Conservation (phyloP, 352 stramenopile species). For the Phytophthora citrophthora region DNA sequence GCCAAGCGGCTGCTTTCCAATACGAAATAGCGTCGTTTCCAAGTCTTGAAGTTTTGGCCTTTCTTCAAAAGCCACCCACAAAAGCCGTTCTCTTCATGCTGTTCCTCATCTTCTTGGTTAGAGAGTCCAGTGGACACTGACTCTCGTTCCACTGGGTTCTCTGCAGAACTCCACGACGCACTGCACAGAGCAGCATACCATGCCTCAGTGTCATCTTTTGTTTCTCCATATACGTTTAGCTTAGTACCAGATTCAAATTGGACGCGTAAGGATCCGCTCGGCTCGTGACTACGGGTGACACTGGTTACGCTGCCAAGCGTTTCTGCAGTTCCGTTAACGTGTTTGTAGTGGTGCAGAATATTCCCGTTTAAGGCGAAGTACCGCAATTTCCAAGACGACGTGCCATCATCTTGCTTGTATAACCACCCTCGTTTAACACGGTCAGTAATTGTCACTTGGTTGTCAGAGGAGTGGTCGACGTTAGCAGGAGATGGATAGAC, state of each 20-base stretch:
- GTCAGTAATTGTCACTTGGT: conserved; percentile 6
- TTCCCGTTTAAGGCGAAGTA: conserved; percentile 70
- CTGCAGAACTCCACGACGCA: conserved; percentile 25
- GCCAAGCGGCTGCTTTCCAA: conserved; percentile 66
- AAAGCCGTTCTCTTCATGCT: conserved; percentile 25
- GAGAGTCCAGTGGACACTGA: neutral
- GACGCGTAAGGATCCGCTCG: conserved; percentile 47
- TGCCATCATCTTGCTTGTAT: conserved; percentile 53
- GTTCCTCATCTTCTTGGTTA: conserved; percentile 27
- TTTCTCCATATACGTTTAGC: conserved; percentile 56
- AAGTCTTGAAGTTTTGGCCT: conserved; percentile 83
- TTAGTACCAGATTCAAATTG: conserved; percentile 54
- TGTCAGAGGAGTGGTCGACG: conserved; percentile 9
- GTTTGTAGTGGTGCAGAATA: conserved; percentile 60
- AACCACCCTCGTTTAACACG: conserved; percentile 64
- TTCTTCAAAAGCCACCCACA: conserved; percentile 83
- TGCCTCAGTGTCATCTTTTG: conserved; percentile 45
- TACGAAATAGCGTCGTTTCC: conserved; percentile 84
- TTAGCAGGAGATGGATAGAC: conserved; percentile 11
- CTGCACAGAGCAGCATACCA: conserved; percentile 58
- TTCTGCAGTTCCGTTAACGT: conserved; percentile 43
- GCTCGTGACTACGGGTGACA: conserved; percentile 42
- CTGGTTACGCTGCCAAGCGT: conserved; percentile 54
- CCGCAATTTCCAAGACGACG: conserved; percentile 67
- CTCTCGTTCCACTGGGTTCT: conserved; percentile 6